Evolutionary conservation across 2,329 filamentous ascomycete species (phyloP), one percentile per base, ranked within the genome.

Genomic region (Aspergillus japonicus): DNA sequence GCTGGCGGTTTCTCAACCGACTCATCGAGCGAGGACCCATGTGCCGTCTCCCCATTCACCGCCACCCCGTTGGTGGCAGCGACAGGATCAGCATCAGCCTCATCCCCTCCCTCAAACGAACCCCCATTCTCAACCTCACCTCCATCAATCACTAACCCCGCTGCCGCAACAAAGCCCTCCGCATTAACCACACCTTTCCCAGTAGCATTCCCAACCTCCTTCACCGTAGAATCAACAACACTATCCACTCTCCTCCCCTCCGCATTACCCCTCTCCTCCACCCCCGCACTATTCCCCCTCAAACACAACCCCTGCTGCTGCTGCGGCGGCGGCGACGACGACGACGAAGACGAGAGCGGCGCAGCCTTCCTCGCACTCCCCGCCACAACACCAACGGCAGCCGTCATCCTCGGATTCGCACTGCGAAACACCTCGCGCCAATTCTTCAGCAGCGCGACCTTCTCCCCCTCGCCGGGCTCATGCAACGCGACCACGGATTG

Each of bases 381-480:
- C 35, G 64, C 65, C 29, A 67, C 65, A 54, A 68, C 24, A 0
- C 65, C 59, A 5, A 69, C 65, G 54, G 68, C 26, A 0, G 65
- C 59, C 4, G 70, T 69, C 50, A 69, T 68, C 19, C 67, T 66
- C 5, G 72, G 74, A 55, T 76, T 69, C 0, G 72, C 68, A 14
- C 70, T 64, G 47, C 74, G 73, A 62, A 81, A 80, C 2, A 79
- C 64, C 58, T 80, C 76, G 21, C 77, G 72, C 78, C 79, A 81
- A 64, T 81, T 77, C 62, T 77, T 75, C 51, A 81, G 68, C 19
- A 82, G 61, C 2, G 79, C 72, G 0, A 82, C 77, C 54, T 75
- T 75, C 23, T 78, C 74, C 4, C 75, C 75, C 3, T 74, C 66
- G 4, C 77, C 78, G 0, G 75, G 75, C 29, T 76, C 69, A 54